Evolutionary conservation across 768 basidiomycete genomes (phyloP).

Genomic region (Naganishia friedmannii): DNA sequence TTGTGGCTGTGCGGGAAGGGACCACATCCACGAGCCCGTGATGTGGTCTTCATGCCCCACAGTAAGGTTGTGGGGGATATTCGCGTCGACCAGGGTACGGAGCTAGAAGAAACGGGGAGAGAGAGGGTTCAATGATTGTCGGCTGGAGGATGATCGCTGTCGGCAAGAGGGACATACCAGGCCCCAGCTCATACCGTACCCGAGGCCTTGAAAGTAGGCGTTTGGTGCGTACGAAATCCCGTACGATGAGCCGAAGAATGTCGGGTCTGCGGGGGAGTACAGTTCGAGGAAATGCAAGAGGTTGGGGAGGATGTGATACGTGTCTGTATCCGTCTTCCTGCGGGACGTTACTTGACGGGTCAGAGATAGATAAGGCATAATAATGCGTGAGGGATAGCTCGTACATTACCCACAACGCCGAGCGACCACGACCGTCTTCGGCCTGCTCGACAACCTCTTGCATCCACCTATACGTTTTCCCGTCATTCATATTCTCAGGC

Average conservation of each 20-base stretch:
- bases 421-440: constrained; percentile 34
- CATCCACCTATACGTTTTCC: constrained; percentile 41
- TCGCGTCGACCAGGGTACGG: constrained; percentile 36
- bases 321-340: constrained; percentile 33
- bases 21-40: constrained; percentile 38
- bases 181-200: constrained; percentile 45
- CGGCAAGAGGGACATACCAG: constrained; percentile 35
- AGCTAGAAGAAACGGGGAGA: constrained; percentile 29
- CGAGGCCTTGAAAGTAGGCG: constrained; percentile 41
- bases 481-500: constrained; percentile 44
- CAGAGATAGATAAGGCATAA: constrained; percentile 6
- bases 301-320: constrained; percentile 39
- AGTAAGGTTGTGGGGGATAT: constrained; percentile 24
- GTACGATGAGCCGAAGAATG: constrained; percentile 37
- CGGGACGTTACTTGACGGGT: neutral
- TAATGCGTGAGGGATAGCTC: constrained; percentile 7
- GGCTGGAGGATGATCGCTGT: constrained; percentile 8
- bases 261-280: constrained; percentile 35
- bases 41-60: constrained; percentile 38
- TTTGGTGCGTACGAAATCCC: constrained; percentile 34
- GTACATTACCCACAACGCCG: constrained; percentile 43
- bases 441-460: constrained; percentile 31
- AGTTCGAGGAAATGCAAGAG: constrained; percentile 34
- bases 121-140: neutral
- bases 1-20: constrained; percentile 21